Evolutionary conservation across 345 rosid species (phyloP), one percentile per base, ranked within the genome.

Genomic region (Lumnitzera littorea): DNA sequence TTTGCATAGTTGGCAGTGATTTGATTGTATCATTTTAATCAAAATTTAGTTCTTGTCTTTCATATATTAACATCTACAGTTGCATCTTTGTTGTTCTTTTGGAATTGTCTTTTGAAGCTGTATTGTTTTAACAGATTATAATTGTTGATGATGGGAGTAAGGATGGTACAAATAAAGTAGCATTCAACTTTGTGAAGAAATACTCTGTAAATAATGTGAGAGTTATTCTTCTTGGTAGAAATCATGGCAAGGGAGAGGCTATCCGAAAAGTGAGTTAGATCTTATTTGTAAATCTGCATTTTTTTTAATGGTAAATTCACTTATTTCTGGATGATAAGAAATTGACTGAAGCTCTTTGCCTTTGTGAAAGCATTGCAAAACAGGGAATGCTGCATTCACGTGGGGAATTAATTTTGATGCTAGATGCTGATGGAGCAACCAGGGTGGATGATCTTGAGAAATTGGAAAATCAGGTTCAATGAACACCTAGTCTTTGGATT

Each of bases 381-480:
- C 89, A 94, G 99, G 99, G 99, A 70, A 94, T 94, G 97, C 87
- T 94, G 76, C 96, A 94, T 86, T 82, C 95, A 20, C 97, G 96
- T 70, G 99, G 99, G 66, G 92, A 91, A 72, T 66, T 94, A 61
- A 96, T 94, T 73, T 75, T 94, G 57, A 94, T 94, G 99, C 78
- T 94, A 72, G 99, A 94, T 82, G 99, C 99, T 58, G 99, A 94
- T 79, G 99, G 99, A 14, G 99, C 99, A n/a, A 94, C 99, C 62
- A 83, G 91, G 85, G 82, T 91, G 61, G 75, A 77, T 36, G 97
- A 90, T 76, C 75, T 94, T 23, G 95, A 94, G 81, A 94, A 91
- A 74, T 97, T 94, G 67, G 99, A 94, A 84, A 81, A 75, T 60
- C 78, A 94, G 99, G 99, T 94, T 62, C 36, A 74, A 66, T 49